Evolutionary conservation across 176 grass and related monocot genomes (phyloP), one percentile per base, ranked within the genome.

Genomic region (Zea luxurians): DNA sequence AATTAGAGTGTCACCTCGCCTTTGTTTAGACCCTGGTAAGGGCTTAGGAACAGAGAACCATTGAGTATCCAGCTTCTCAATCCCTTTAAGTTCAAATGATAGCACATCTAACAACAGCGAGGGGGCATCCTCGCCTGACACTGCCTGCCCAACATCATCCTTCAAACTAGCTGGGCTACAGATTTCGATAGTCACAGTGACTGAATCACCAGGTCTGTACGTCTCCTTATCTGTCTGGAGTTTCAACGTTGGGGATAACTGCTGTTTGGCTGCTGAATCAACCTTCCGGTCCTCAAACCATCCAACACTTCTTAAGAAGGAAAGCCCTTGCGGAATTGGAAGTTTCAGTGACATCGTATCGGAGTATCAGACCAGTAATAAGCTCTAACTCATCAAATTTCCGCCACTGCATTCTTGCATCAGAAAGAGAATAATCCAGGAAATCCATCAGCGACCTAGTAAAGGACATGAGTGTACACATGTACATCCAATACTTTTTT

Each of bases 51-150:
- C 89, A 52, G 96, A 85, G 78, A 90, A 98, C 92, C 92, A 98
- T 61, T 94, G 92, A 9, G 48, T 89, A 66, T 97, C 95, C 85
- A 97, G 73, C 75, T 94, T 97, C 91, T 97, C 95, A 16, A 97
- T 84, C 48, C 95, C 95, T 79, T 92, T 94, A 21, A 97, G 61
- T 68, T 97, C 91, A 20, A 94, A 97, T 5, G 87, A 86, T 57
- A 97, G 71, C 7, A 57, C 74, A 86, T 92, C 95, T 43, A 97
- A 52, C 73, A 97, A 92, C 18, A 97, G 87, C 1, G 89, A 94
- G 16, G 78, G 48, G 18, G 37, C 16, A 67, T 81, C 78, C 38
- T 83, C 82, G 0, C 53, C 63, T 0, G 34, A 67, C 15, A 53
- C 37, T 36, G 60, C 10, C n/a, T 58, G 63, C 45, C 59, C 81